These are phyloP conservation scores for Pholiota conissans DNA, from an alignment of 768 basidiomycete genomes.

Conservation along the genomic window DNA sequence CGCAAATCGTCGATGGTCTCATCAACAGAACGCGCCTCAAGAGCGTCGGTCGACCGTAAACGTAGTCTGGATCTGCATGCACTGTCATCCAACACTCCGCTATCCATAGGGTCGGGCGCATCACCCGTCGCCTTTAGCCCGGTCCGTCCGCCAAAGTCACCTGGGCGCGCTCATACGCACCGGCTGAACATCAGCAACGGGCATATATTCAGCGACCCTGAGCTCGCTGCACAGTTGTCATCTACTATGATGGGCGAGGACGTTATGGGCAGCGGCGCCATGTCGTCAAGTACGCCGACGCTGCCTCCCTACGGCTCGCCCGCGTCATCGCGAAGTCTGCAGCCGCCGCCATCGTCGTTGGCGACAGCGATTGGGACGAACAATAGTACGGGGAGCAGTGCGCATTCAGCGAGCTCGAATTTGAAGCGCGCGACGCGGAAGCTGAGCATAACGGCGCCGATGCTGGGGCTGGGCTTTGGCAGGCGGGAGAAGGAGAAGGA, in stretches of 20 bases:
- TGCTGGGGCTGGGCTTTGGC: slow-evolving; percentile 59
- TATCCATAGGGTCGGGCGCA: background rate
- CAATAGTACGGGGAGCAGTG: slow-evolving; percentile 18
- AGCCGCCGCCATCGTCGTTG: slow-evolving; percentile 18
- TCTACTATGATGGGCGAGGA: slow-evolving; percentile 9
- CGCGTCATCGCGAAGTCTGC: background rate
- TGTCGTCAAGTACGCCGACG: background rate
- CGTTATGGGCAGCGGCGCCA: no score
- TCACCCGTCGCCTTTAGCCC: background rate
- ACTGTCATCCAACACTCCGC: background rate
- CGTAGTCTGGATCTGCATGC: slow-evolving; percentile 16
- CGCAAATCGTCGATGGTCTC: slow-evolving; percentile 27
- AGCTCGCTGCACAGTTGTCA: slow-evolving; percentile 5
- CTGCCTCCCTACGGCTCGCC: background rate
- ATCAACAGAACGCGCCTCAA: slow-evolving; percentile 15
- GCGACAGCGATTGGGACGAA: slow-evolving; percentile 21
- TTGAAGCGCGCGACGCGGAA: slow-evolving; percentile 51
- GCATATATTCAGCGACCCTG: slow-evolving; percentile 9
- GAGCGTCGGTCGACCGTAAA: slow-evolving; percentile 18
- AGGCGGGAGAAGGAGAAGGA: slow-evolving; percentile 56
- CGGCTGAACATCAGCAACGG: slow-evolving; percentile 18
- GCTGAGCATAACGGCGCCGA: slow-evolving; percentile 65
- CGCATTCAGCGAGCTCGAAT: slow-evolving; percentile 18
- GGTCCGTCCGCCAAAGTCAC: slow-evolving; percentile 8
- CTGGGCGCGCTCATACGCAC: slow-evolving; percentile 8